Conservation (phyloP, 495 filamentous ascomycete species). For the Rusavskia elegans region DNA sequence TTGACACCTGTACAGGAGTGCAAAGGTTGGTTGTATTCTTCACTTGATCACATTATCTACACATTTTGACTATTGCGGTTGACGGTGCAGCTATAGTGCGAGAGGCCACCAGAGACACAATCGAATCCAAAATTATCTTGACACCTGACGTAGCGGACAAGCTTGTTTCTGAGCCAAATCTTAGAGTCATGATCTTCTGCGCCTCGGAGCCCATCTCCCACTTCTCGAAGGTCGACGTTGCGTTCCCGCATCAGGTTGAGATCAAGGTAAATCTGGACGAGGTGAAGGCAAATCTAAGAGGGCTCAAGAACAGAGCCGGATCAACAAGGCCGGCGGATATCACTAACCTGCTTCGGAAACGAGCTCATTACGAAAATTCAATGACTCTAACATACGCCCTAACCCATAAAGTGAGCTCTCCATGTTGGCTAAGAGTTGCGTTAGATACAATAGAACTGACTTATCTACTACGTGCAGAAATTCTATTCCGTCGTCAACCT, state of each 20-base stretch:
- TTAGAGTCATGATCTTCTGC: slow-evolving; percentile 70
- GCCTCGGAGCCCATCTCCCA: slow-evolving; percentile 39
- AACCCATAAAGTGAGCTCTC: slow-evolving; percentile 52
- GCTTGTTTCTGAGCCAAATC: slow-evolving; percentile 33
- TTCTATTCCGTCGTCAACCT: slow-evolving; percentile 60
- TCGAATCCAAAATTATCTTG: slow-evolving; percentile 37
- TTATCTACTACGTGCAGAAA: slow-evolving; percentile 35
- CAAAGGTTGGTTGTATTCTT: slow-evolving; percentile 37
- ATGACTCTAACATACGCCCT: slow-evolving; percentile 83
- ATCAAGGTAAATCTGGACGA: slow-evolving; percentile 79
- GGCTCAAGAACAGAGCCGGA: slow-evolving; percentile 87
- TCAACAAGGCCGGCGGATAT: slow-evolving; percentile 88
- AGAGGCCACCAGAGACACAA: slow-evolving; percentile 35
- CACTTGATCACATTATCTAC: neutral
- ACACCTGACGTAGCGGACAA: slow-evolving; percentile 28
- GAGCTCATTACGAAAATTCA: slow-evolving; percentile 52
- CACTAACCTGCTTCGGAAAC: slow-evolving; percentile 56
- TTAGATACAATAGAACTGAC: neutral
- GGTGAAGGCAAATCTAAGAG: slow-evolving; percentile 75
- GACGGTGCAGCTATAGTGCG: slow-evolving; percentile 23
- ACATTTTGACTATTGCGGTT: slow-evolving; percentile 6
- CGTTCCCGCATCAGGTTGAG: slow-evolving; percentile 84
- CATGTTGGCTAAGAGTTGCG: no score
- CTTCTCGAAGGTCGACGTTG: slow-evolving; percentile 51
- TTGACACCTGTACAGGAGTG: slow-evolving; percentile 48